phyloP scores from a whole-genome alignment of 164 flowering plant species.

The Amborella trichopoda region DNA sequence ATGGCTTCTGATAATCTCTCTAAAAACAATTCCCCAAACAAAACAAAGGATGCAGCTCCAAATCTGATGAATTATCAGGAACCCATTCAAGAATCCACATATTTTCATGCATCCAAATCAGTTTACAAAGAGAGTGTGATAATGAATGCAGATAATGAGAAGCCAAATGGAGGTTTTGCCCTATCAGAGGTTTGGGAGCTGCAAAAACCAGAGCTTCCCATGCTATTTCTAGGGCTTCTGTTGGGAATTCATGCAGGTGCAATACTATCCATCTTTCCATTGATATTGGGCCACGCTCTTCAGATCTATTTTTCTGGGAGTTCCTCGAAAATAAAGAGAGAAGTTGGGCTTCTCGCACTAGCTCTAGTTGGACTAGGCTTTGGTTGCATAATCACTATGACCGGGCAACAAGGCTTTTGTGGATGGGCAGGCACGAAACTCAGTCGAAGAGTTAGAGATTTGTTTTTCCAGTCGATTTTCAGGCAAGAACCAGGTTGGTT shows the following conservation, averaged over 20 bases:
- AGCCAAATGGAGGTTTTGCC: conserved; percentile 3
- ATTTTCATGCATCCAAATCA: no score
- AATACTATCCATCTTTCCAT: conserved; percentile 54
- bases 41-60: conserved; percentile 64
- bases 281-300: conserved; percentile 49
- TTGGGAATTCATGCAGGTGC: conserved; percentile 58
- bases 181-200: conserved; percentile 38
- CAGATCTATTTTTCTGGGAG: conserved; percentile 25
- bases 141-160: no score
- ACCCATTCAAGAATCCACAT: no score
- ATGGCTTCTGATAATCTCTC: conserved; percentile 50
- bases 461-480: conserved; percentile 41
- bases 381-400: conserved; percentile 42
- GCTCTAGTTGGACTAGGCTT: conserved; percentile 53
- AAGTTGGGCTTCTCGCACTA: conserved; percentile 30
- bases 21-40: conserved; percentile 27
- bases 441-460: conserved; percentile 43
- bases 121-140: no score
- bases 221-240: conserved; percentile 39
- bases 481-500: conserved; percentile 83
- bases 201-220: conserved; percentile 44
- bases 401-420: conserved; percentile 71
- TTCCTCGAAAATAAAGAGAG: conserved; percentile 18
- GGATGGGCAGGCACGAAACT: conserved; percentile 72
- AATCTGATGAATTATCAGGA: conserved; percentile 36